phyloP scores from a whole-genome alignment of 1,284 basidiomycete genomes.

The Microbotryomycetes sp. region DNA sequence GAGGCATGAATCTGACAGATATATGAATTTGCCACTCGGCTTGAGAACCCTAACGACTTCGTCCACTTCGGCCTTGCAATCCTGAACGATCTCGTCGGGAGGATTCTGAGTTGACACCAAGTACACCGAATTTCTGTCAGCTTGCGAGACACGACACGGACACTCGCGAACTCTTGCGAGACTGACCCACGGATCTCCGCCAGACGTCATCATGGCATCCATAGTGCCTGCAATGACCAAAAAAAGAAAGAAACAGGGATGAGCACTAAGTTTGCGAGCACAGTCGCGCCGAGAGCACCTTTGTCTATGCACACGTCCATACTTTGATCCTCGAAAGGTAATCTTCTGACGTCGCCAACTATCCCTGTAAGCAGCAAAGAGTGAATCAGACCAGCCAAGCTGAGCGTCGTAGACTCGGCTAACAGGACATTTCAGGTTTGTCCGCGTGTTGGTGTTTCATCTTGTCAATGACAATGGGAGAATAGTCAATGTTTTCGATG shows the following conservation, averaged over 20 bases:
- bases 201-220: constrained; percentile 87
- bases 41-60: constrained; percentile 52
- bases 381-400: no score
- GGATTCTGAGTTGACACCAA: constrained; percentile 55
- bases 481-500: constrained; percentile 82
- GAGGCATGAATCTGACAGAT: constrained; percentile 12
- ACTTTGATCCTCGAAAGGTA: constrained; percentile 57
- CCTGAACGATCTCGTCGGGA: constrained; percentile 61
- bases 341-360: constrained; percentile 75
- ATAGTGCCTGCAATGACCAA: constrained; percentile 57
- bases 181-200: constrained; percentile 80
- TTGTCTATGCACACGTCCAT: constrained; percentile 89
- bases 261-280: no score
- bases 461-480: constrained; percentile 66
- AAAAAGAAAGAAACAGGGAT: no score
- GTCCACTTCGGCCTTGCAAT: constrained; percentile 71
- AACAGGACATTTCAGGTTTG: constrained; percentile 71
- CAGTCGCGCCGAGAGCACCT: constrained; percentile 45
- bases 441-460: constrained; percentile 59
- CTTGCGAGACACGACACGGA: no score
- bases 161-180: no score
- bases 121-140: no score
- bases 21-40: constrained; percentile 10
- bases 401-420: constrained; percentile 37
- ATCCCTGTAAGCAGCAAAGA: constrained; percentile 51